Percentiles rank a stretch among this genome's conserved stretches.
phyloP scores from a whole-genome alignment of 1,284 basidiomycete genomes.

The Puccinia polysora region DNA sequence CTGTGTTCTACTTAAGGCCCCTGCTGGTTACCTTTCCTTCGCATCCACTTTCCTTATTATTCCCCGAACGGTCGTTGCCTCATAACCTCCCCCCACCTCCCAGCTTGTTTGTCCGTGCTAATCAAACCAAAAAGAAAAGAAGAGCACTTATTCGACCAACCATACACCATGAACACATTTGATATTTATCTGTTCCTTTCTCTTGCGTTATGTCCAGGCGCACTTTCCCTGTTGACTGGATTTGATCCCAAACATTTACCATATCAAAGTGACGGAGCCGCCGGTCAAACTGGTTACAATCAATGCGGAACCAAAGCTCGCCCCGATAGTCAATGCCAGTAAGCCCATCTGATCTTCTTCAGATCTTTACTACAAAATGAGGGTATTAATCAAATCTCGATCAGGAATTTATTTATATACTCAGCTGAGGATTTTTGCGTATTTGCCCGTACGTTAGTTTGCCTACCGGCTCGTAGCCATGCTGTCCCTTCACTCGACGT shows the following conservation, averaged over 20 bases:
- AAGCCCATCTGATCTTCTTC: background rate
- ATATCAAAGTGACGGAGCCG: constrained; percentile 17
- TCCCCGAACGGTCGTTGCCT: too few species aligned
- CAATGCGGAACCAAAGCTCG: constrained; percentile 25
- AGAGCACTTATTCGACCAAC: too few species aligned
- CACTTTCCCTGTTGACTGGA: constrained; percentile 20
- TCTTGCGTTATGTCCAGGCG: constrained; percentile 6
- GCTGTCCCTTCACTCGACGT: background rate
- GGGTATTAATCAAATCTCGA: background rate
- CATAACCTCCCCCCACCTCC: too few species aligned
- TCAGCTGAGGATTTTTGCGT: constrained; percentile 40
- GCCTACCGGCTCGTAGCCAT: background rate
- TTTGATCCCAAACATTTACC: constrained; percentile 32
- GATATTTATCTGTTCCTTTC: constrained; percentile 25
- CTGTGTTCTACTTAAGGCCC: too few species aligned
- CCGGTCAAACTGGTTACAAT: constrained; percentile 36
- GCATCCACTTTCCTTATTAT: too few species aligned
- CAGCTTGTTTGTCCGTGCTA: too few species aligned
- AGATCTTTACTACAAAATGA: background rate
- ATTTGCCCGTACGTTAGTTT: constrained; percentile 33
- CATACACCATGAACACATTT: too few species aligned
- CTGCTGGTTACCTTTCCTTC: too few species aligned
- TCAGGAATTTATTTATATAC: constrained; percentile 29
- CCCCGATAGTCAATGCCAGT: constrained; percentile 36
- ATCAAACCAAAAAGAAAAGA: too few species aligned